Conservation (phyloP, 1,284 basidiomycete species). For the Phylloporus sp. region DNA sequence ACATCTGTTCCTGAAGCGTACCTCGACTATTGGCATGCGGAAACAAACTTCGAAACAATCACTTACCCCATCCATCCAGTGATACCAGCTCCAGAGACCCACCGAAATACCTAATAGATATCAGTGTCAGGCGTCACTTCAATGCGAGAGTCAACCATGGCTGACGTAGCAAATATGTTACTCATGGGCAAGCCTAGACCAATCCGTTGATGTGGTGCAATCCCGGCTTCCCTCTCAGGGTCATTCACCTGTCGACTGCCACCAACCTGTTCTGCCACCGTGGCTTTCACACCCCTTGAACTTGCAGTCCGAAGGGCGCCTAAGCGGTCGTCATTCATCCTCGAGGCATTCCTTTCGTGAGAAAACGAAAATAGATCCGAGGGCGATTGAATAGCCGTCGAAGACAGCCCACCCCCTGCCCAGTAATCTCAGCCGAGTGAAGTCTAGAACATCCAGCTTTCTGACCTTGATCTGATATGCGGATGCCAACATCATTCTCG, state of each 20-base stretch:
- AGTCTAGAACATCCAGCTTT: constrained; percentile 1
- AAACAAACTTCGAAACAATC: not conserved
- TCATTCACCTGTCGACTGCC: constrained; percentile 50
- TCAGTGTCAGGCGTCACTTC: constrained; percentile 12
- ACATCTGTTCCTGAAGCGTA: constrained; percentile 75
- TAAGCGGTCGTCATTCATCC: constrained; percentile 72
- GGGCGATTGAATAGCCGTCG: constrained; percentile 61
- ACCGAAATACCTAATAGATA: constrained; percentile 71
- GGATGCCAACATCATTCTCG: constrained; percentile 74
- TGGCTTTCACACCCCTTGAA: constrained; percentile 74
- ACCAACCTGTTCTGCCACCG: constrained; percentile 75
- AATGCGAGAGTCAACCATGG: constrained; percentile 13
- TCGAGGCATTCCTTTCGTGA: constrained; percentile 75
- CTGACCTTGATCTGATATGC: constrained; percentile 86
- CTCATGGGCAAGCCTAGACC: constrained; percentile 88
- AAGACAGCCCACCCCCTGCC: constrained; percentile 74
- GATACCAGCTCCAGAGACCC: constrained; percentile 84
- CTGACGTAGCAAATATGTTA: constrained; percentile 82
- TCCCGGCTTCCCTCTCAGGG: constrained; percentile 54
- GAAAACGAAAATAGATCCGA: constrained; percentile 86
- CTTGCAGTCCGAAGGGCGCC: constrained; percentile 75
- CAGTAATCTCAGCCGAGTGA: constrained; percentile 4
- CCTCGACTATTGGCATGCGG: not conserved
- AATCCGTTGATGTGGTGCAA: constrained; percentile 67
- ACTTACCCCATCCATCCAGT: constrained; percentile 82